Conservation (phyloP, 768 basidiomycete species). For the Asterophora parasitica region DNA sequence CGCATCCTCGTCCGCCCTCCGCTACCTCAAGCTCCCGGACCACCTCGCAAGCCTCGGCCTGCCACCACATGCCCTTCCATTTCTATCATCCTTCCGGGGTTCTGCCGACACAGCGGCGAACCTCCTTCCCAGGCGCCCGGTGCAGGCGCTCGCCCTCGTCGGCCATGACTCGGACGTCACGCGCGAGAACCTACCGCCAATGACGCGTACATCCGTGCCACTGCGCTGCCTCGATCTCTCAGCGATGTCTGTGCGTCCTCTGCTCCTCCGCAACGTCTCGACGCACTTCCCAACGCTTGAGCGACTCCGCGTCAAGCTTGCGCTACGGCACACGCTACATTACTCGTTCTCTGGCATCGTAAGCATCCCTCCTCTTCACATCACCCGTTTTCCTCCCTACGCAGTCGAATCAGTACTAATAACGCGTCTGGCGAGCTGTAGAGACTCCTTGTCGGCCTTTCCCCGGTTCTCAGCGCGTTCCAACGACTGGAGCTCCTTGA, state of each 20-base stretch:
- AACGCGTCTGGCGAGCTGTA: conserved; percentile 23
- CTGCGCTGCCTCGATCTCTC: conserved; percentile 55
- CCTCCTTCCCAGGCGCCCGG: conserved; percentile 57
- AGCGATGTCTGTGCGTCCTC: conserved; percentile 53
- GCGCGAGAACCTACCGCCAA: conserved; percentile 43
- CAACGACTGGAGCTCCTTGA: conserved; percentile 47
- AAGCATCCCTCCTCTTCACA: conserved; percentile 27
- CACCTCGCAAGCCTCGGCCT: conserved; percentile 38
- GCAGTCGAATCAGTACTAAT: background rate
- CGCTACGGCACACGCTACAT: conserved; percentile 62
- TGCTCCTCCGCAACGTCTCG: conserved; percentile 52
- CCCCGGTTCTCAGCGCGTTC: conserved; percentile 52
- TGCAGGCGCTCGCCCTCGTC: conserved; percentile 50
- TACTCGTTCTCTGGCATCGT: conserved; percentile 62
- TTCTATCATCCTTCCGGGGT: conserved; percentile 54
- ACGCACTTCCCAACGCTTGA: conserved; percentile 45
- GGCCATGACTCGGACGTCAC: conserved; percentile 54
- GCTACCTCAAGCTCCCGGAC: conserved; percentile 44
- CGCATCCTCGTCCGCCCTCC: conserved; percentile 33
- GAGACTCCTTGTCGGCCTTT: conserved; percentile 55
- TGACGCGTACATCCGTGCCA: conserved; percentile 44
- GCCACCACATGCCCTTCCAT: conserved; percentile 39
- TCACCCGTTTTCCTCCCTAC: conserved; percentile 1
- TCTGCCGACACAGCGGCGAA: conserved; percentile 53
- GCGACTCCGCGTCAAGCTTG: conserved; percentile 50